phyloP scores from a whole-genome alignment of 2,329 filamentous ascomycete genomes.

The Apiospora aurea region DNA sequence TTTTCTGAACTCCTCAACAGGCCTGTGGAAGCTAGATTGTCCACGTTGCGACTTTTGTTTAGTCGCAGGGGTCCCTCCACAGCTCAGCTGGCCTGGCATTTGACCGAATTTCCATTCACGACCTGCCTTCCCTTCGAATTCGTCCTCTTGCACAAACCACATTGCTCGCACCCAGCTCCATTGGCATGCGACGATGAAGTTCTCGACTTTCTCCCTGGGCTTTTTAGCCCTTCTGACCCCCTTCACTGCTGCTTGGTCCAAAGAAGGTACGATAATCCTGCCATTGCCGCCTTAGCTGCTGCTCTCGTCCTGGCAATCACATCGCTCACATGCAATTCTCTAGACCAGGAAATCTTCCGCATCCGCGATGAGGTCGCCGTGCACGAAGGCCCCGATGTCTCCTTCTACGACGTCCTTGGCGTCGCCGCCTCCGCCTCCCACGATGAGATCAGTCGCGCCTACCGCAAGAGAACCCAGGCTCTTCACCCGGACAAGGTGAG shows the following conservation, averaged over 20 bases:
- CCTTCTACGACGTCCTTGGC: conserved; percentile 94
- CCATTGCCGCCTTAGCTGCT: background rate
- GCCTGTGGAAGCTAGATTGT: background rate
- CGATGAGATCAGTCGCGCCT: conserved; percentile 92
- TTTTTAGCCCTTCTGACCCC: conserved; percentile 72
- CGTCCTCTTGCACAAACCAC: conserved; percentile 7
- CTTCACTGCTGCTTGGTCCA: conserved; percentile 79
- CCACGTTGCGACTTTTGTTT: conserved; percentile 9
- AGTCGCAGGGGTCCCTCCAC: background rate
- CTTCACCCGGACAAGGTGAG: conserved; percentile 97
- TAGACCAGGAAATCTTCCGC: conserved; percentile 98
- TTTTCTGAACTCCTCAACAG: background rate
- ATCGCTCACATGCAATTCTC: conserved; percentile 19
- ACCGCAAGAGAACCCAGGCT: conserved; percentile 82
- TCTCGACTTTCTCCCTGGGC: conserved; percentile 70
- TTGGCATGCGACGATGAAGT: conserved; percentile 65
- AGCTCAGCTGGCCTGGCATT: conserved; percentile 19
- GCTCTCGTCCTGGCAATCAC: background rate
- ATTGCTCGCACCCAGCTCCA: background rate
- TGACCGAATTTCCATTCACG: background rate
- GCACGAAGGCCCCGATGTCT: conserved; percentile 78
- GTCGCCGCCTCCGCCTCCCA: conserved; percentile 75
- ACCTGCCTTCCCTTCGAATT: background rate
- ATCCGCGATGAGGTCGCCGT: conserved; percentile 84
- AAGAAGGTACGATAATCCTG: conserved; percentile 70